A percentile compares a stretch with the other conserved stretches of the same genome.
phyloP scores from a whole-genome alignment of 805 yeast species.

The Millerozyma miso region DNA sequence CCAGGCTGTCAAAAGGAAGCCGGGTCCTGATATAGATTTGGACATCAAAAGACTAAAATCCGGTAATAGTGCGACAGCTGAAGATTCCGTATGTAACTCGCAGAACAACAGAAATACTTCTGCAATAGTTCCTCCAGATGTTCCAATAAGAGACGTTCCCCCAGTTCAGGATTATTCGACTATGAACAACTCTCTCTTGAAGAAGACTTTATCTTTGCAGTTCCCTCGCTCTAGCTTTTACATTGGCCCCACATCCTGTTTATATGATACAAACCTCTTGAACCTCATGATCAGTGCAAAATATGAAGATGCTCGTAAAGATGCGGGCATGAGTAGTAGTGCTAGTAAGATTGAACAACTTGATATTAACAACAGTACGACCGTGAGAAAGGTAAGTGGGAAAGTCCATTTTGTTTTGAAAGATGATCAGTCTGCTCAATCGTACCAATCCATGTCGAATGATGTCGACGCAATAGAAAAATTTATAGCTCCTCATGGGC shows the following conservation, averaged over 20 bases:
- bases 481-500: conserved; percentile 90
- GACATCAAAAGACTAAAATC: conserved; percentile 17
- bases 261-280: conserved; percentile 69
- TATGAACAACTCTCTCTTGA: conserved; percentile 59
- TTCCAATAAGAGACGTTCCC: conserved; percentile 46
- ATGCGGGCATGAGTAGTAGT: conserved; percentile 4
- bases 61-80: conserved; percentile 9
- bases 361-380: conserved; percentile 59
- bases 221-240: conserved; percentile 87
- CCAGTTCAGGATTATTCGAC: conserved; percentile 67
- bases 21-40: conserved; percentile 5
- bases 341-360: conserved; percentile 67
- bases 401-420: conserved; percentile 71
- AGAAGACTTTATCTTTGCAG: conserved; percentile 70
- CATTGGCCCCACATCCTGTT: conserved; percentile 78
- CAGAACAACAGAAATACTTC: conserved; percentile 7
- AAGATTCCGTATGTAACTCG: conserved; percentile 7
- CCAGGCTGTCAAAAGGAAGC: conserved; percentile 41
- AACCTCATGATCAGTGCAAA: conserved; percentile 49
- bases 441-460: conserved; percentile 63
- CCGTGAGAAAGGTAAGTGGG: conserved; percentile 75
- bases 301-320: conserved; percentile 11
- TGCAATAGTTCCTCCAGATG: conserved; percentile 33
- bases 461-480: conserved; percentile 82
- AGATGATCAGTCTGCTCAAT: conserved; percentile 73